Conservation (phyloP, 305 asterid genomes). For the Nicotiana rustica region DNA sequence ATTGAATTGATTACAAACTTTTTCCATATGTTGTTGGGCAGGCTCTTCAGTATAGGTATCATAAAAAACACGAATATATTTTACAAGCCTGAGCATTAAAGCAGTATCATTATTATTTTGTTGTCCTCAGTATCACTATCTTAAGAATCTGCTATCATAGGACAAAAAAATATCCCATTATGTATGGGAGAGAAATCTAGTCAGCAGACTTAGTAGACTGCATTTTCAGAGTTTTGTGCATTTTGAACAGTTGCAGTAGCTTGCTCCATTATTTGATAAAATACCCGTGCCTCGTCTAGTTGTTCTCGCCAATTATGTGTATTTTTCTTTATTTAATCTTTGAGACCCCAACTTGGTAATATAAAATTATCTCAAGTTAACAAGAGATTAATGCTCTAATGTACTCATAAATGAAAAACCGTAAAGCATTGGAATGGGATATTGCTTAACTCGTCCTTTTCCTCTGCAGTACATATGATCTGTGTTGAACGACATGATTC, state of each 20-base stretch:
- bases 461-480: neutral
- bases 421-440: no score
- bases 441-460: neutral
- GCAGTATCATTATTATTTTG: neutral
- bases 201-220: slow-evolving; percentile 2
- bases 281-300: neutral
- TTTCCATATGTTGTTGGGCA: neutral
- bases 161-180: neutral
- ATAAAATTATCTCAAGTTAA: no score
- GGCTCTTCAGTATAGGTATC: neutral
- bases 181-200: neutral
- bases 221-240: neutral
- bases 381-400: no score
- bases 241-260: neutral
- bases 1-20: neutral
- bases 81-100: neutral
- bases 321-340: neutral
- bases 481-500: neutral
- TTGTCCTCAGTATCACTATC: neutral
- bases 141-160: neutral
- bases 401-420: no score
- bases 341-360: neutral
- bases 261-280: neutral
- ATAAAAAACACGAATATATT: no score
- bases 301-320: neutral